Percentiles rank a stretch among this genome's conserved stretches.
These are phyloP conservation scores for Ogataea sp. DNA, from an alignment of 805 yeast species.

Conservation along the genomic window DNA sequence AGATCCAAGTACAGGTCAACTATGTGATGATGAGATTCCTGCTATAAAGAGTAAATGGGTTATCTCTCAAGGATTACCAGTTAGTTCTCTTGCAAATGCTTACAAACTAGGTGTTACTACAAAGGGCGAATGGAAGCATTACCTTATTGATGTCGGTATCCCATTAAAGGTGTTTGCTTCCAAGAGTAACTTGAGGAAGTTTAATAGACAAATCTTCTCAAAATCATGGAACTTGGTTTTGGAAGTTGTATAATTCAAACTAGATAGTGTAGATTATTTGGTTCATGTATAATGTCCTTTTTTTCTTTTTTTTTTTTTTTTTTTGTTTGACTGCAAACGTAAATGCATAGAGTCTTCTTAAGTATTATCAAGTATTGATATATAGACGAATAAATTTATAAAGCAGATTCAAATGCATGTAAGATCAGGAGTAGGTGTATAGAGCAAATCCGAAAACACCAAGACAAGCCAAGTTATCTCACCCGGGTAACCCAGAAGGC, in stretches of 20 bases:
- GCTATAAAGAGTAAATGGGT: slow-evolving; percentile 45
- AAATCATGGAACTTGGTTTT: slow-evolving; percentile 13
- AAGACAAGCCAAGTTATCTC: too few relatives aligned
- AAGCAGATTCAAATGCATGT: too few relatives aligned
- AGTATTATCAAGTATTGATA: too few relatives aligned
- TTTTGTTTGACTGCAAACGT: too few relatives aligned
- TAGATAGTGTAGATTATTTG: not conserved
- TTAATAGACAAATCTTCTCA: slow-evolving; percentile 29
- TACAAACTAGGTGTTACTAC: slow-evolving; percentile 45
- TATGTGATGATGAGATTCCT: slow-evolving; percentile 21
- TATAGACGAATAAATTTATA: too few relatives aligned
- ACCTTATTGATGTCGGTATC: slow-evolving; percentile 62
- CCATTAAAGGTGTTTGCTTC: slow-evolving; percentile 46
- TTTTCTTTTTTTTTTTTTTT: not conserved
- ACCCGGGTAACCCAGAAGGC: too few relatives aligned
- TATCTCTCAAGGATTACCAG: slow-evolving; percentile 66
- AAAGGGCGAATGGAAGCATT: slow-evolving; percentile 46
- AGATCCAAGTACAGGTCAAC: slow-evolving; percentile 72
- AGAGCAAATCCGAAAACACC: too few relatives aligned
- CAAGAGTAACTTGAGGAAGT: slow-evolving; percentile 36
- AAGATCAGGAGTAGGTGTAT: too few relatives aligned
- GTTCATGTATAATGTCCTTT: not conserved
- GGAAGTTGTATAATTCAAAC: slow-evolving; percentile 8
- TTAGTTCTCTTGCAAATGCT: slow-evolving; percentile 52
- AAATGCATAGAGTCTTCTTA: too few relatives aligned